Evolutionary conservation across 345 rosid genomes (phyloP).

Genomic region (Clausena lansium): DNA sequence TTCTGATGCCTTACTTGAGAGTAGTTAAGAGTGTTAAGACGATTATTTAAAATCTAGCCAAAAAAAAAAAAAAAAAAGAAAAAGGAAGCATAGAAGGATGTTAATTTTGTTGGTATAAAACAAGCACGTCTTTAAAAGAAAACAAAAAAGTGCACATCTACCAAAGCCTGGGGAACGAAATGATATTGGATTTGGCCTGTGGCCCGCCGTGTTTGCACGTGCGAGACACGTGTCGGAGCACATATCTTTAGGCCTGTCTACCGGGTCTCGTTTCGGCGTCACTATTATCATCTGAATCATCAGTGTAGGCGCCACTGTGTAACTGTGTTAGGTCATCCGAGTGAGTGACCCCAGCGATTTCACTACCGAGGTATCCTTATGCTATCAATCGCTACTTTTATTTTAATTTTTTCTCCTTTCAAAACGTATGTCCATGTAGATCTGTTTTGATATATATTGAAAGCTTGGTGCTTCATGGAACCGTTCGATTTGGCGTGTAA

Average conservation of each 20-base stretch:
- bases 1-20: too few species aligned
- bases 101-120: too few species aligned
- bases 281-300: neutral
- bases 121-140: too few species aligned
- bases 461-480: neutral
- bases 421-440: neutral
- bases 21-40: too few species aligned
- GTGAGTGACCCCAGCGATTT: slow-evolving; percentile 16
- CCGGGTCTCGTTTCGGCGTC: too few species aligned
- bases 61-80: too few species aligned
- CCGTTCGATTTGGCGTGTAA: neutral
- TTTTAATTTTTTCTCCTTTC: neutral
- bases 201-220: neutral
- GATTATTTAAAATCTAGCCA: too few species aligned
- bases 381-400: neutral
- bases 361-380: neutral
- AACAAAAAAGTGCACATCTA: too few species aligned
- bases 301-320: neutral
- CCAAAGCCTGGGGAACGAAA: too few species aligned
- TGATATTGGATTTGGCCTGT: too few species aligned
- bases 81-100: too few species aligned
- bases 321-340: slow-evolving; percentile 22
- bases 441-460: neutral
- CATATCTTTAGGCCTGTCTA: too few species aligned
- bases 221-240: neutral